These are phyloP conservation scores for Chalaropsis thielavioides DNA, from an alignment of 2,329 filamentous ascomycete genomes.

Conservation along the genomic window DNA sequence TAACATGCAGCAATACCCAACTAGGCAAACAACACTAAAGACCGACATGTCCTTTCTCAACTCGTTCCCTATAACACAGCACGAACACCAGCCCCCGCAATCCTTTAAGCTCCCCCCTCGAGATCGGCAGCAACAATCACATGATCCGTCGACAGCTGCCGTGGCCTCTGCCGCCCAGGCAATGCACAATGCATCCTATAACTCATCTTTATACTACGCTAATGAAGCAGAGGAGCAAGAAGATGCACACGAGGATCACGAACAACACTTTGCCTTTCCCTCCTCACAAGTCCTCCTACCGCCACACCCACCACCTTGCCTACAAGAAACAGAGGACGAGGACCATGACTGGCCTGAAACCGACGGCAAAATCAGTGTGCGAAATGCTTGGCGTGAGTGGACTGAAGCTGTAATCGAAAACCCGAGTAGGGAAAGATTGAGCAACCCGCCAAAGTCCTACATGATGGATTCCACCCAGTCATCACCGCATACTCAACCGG, in stretches of 20 bases:
- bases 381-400: conserved; percentile 14
- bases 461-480: background rate
- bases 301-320: conserved; percentile 4
- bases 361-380: background rate
- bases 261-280: conserved; percentile 5
- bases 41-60: conserved; percentile 8
- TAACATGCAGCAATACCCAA: background rate
- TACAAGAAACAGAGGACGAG: conserved; percentile 2
- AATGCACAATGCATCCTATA: background rate
- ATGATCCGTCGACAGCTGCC: background rate
- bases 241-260: background rate
- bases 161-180: conserved; percentile 1
- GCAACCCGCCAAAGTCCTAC: background rate
- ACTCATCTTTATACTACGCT: background rate
- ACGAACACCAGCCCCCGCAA: background rate
- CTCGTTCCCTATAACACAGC: background rate
- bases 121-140: background rate
- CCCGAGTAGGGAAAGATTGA: background rate
- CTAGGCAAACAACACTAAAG: background rate
- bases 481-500: background rate
- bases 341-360: background rate
- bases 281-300: conserved; percentile 13
- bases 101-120: background rate
- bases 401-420: conserved; percentile 9
- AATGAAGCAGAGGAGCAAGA: background rate